Evolutionary conservation across 179 eudicot species (phyloP).

Genomic region (Beta corolliflora): DNA sequence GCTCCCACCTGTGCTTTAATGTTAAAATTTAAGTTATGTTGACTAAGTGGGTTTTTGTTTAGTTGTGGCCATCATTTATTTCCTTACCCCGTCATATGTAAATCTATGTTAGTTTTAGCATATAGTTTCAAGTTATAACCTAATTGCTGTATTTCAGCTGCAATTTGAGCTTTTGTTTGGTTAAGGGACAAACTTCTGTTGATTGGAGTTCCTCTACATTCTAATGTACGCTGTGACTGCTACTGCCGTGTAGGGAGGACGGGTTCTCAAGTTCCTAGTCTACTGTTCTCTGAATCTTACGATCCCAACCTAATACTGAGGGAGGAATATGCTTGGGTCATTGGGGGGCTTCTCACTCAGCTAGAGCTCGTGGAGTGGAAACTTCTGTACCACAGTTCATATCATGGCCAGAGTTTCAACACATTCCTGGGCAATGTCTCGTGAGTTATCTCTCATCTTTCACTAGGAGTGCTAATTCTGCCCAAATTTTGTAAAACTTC

Average conservation of each 20-base stretch:
- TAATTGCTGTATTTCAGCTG: background rate
- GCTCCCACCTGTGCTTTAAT: background rate
- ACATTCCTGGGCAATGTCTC: conserved; percentile 76
- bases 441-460: conserved; percentile 50
- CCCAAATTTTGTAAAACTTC: background rate
- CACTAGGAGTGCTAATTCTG: background rate
- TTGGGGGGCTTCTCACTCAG: conserved; percentile 78
- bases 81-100: background rate
- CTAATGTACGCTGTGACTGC: background rate
- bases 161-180: background rate
- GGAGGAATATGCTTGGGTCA: conserved; percentile 85
- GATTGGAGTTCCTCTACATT: conserved; percentile 1
- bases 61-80: background rate
- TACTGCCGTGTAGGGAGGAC: conserved; percentile 38
- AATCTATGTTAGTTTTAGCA: background rate
- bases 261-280: conserved; percentile 68
- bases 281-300: conserved; percentile 45
- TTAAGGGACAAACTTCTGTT: background rate
- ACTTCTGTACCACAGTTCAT: conserved; percentile 80
- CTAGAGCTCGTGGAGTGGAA: conserved; percentile 78
- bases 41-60: background rate
- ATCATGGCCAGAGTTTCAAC: conserved; percentile 81
- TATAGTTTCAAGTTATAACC: background rate
- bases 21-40: background rate
- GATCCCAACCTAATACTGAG: conserved; percentile 50